Conservation (phyloP, 257 asterid species). For the Penstemon newberryi region DNA sequence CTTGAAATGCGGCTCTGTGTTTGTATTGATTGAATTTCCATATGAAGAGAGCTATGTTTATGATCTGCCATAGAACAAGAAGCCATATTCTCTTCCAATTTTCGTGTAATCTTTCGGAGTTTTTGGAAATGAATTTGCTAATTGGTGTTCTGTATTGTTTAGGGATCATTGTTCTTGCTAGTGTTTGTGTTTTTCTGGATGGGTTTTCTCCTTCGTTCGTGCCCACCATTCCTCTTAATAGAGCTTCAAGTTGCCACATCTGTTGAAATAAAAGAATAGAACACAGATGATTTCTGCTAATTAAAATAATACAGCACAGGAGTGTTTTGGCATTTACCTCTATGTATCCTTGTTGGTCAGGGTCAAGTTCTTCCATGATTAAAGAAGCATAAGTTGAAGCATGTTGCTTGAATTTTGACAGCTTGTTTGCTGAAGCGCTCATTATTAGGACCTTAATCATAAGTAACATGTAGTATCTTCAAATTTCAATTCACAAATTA, state of each 20-base stretch:
- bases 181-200: constrained; percentile 42
- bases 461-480: neutral
- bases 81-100: constrained; percentile 72
- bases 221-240: constrained; percentile 69
- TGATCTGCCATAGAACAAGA: constrained; percentile 47
- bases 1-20: constrained; percentile 47
- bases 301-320: neutral
- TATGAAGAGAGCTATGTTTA: constrained; percentile 51
- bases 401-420: constrained; percentile 63
- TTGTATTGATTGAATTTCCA: constrained; percentile 61
- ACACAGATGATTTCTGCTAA: neutral
- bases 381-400: constrained; percentile 52
- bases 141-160: constrained; percentile 63
- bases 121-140: constrained; percentile 56
- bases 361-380: constrained; percentile 97
- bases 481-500: neutral
- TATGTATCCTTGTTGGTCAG: constrained; percentile 77
- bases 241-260: constrained; percentile 93
- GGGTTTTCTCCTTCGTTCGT: constrained; percentile 38
- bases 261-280: constrained; percentile 18
- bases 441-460: constrained; percentile 72
- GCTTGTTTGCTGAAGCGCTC: constrained; percentile 94
- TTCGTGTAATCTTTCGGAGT: constrained; percentile 51
- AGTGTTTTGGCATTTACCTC: constrained; percentile 47
- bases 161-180: constrained; percentile 88